phyloP scores from a whole-genome alignment of 1,284 basidiomycete genomes.

The Trichosporon sp. region DNA sequence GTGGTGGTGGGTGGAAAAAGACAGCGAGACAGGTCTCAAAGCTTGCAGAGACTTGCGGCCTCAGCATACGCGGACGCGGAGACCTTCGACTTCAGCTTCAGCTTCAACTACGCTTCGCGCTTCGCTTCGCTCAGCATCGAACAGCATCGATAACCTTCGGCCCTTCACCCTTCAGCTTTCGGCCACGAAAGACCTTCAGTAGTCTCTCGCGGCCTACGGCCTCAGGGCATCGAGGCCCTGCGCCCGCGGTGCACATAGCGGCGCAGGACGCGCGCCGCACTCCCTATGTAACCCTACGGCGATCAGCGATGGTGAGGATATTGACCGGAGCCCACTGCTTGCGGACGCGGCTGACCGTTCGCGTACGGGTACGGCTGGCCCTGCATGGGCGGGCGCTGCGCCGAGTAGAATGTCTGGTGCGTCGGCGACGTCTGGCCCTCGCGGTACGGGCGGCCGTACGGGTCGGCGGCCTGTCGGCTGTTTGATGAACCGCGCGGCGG shows the following conservation, averaged over 20 bases:
- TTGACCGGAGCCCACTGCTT: conserved; percentile 14
- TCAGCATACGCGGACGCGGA: too few species aligned
- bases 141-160: too few species aligned
- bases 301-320: conserved; percentile 19
- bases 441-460: conserved; percentile 8
- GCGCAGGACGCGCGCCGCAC: not conserved
- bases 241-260: not conserved
- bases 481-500: conserved; percentile 15
- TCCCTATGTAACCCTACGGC: not conserved
- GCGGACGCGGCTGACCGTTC: conserved; percentile 6
- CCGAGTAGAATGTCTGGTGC: conserved; percentile 12
- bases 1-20: too few species aligned
- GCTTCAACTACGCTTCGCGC: too few species aligned
- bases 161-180: too few species aligned
- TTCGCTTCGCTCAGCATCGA: too few species aligned
- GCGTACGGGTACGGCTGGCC: conserved; percentile 10
- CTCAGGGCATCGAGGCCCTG: not conserved
- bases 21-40: too few species aligned
- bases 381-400: conserved; percentile 2
- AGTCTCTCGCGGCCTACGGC: too few species aligned
- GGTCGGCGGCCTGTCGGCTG: conserved; percentile 3
- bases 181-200: too few species aligned
- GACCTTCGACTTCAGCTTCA: too few species aligned
- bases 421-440: conserved; percentile 14
- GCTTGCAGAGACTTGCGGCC: too few species aligned